A percentile compares a stretch with the other conserved stretches of the same genome.
Conservation (phyloP, 345 rosid genomes). For the Kandelia obovata region DNA sequence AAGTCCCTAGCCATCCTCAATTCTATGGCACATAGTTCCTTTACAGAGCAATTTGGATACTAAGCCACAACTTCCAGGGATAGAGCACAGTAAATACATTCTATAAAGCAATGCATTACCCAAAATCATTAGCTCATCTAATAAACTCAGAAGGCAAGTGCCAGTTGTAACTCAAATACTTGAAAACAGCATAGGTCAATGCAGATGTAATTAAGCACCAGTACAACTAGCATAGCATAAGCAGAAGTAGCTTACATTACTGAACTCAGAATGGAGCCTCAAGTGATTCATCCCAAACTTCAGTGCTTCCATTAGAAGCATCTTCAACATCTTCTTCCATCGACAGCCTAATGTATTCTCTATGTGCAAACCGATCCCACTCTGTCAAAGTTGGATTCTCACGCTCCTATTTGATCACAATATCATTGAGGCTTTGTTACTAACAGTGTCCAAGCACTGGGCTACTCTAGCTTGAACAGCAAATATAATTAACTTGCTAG, state of each 20-base stretch:
- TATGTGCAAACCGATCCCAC: constrained; percentile 97
- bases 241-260: constrained; percentile 23
- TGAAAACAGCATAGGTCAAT: neutral
- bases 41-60: neutral
- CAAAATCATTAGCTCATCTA: too few relatives aligned
- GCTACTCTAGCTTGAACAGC: neutral
- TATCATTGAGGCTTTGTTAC: constrained; percentile 14
- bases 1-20: neutral
- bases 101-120: too few relatives aligned
- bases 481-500: neutral
- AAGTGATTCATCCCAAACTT: constrained; percentile 97
- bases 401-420: constrained; percentile 60
- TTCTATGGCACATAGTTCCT: neutral
- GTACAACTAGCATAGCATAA: neutral
- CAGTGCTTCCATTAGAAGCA: constrained; percentile 96
- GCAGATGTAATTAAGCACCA: neutral
- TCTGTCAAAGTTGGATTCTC: constrained; percentile 95
- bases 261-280: constrained; percentile 84
- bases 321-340: constrained; percentile 99
- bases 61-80: too few relatives aligned
- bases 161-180: neutral
- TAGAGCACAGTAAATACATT: too few relatives aligned
- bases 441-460: constrained; percentile 2
- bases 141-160: neutral
- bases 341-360: constrained; percentile 94